Base-by-base conservation (phyloP, 2,329 filamentous ascomycete species). In the Fusarium brevicatenulatum region DNA sequence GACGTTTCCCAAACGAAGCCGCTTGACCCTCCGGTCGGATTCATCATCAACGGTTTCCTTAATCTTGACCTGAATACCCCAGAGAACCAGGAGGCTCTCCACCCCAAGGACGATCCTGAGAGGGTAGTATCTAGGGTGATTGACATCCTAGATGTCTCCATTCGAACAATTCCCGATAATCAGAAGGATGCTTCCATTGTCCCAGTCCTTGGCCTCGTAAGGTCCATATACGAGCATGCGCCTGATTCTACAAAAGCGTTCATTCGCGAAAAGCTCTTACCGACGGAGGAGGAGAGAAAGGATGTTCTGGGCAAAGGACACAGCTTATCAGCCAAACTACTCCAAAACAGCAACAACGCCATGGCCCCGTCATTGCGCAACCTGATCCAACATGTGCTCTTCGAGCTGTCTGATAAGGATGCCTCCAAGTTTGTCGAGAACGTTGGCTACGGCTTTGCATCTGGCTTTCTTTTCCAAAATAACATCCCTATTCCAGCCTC, bases 371-470 rank as follows among this genome's bases (percentile, higher is more conserved):
- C 91, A 43, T 84, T 97, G 7, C 90, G 94, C 23, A 90, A 93
- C 52, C 89, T 90, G 23, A 92, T 97, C 58, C 93, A 93, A 0
- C 87, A 91, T 36, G 86, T 99, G 30, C 88, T 98, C 69, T 99
- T 97, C 80, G 93, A 97, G 72, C 86, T 98, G 34, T 97, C 95
- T 0, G 92, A 92, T 72, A 93, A 91, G 76, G 91, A 98, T 76
- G 89, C 95, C 0, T 88, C 88, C 21, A 92, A 87, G 36, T 96
- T 98, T 78, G 93, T 98, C 2, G 88, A 93, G 57, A 98, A 98
- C 75, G 93, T 99, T 18, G 96, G 96, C 0, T 99, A 97, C 79
- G 96, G 96, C 0, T 97, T 93, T 78, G 96, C 96, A 1, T 93
- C 95, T 0, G 96, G 96, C 0, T 97, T 96, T 79, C 85, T 99